phyloP scores from a whole-genome alignment of 495 filamentous ascomycete genomes.

The Penicillium lagena region DNA sequence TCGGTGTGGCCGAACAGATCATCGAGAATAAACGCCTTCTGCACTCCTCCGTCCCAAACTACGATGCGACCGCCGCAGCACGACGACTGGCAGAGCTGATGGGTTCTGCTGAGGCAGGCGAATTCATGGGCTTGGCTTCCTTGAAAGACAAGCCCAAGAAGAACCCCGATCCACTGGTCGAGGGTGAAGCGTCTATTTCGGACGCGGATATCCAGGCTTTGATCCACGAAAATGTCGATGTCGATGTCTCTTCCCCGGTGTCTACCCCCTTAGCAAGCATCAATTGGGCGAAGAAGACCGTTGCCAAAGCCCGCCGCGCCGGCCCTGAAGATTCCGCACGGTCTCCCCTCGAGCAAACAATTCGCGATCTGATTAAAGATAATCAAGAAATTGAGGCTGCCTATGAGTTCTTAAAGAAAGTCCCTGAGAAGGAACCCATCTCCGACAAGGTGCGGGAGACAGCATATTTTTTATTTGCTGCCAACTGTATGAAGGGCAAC shows the following conservation, averaged over 20 bases:
- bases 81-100: conserved; percentile 32
- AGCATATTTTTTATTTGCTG: conserved; percentile 23
- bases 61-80: conserved; percentile 39
- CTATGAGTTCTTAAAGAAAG: conserved; percentile 28
- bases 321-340: neutral
- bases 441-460: conserved; percentile 26
- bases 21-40: conserved; percentile 38
- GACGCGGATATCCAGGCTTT: neutral
- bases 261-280: too few relatives aligned
- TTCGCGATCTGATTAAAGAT: conserved; percentile 11
- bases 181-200: too few relatives aligned
- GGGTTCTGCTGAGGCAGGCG: conserved; percentile 36
- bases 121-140: conserved; percentile 32
- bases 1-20: conserved; percentile 35
- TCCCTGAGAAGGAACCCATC: conserved; percentile 13
- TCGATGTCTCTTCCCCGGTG: too few relatives aligned
- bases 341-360: conserved; percentile 6
- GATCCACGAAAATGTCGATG: neutral
- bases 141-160: conserved; percentile 21
- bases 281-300: too few relatives aligned
- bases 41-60: conserved; percentile 37
- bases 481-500: conserved; percentile 35
- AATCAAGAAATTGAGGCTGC: conserved; percentile 31
- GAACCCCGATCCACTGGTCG: too few relatives aligned
- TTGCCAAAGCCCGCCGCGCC: neutral